Base-by-base conservation (phyloP, 129 eudicot species). In the Helianthus annuus region DNA sequence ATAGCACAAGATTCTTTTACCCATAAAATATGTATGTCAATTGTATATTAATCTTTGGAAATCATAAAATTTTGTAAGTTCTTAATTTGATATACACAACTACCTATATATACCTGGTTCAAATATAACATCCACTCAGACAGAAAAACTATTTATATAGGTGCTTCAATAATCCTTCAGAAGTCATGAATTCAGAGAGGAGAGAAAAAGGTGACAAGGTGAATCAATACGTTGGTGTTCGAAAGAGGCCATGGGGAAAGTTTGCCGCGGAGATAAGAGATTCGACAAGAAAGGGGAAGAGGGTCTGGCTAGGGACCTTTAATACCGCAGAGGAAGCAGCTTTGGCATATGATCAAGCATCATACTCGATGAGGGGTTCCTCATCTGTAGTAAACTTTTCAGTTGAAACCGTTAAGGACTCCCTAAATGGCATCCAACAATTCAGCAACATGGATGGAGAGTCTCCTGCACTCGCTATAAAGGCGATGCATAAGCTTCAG, bases 271-370 rank as follows among this genome's bases (percentile, higher is more conserved):
- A 81, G 62, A 85, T 85, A 13, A 63, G 89, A 34, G 89, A 85
- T 68, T 85, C 84, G 7, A 85, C 89, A 0, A 75, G 89, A 64
- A 69, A 82, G 6, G 89, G 89, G n/a, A 52, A 32, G 71, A 81
- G 89, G 82, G 86, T 85, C 19, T 81, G 86, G 86, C 77, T 84
- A 2, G 89, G 89, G 11, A 84, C 89, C 42, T 84, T 84, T 66
- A 66, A 74, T 27, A 84, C 78, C 3, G 86, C 79, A 34, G 89
- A 85, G 14, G 89, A 68, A 16, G 89, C 86, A 0, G 89, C 86
- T 5, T 74, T 85, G 71, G 86, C 83, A n/a, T 85, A 85, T 62
- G 89, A 85, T 73, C 89, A 85, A 64, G 89, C 89, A 34, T 81
- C 80, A 3, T 81, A 69, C 36, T 55, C 74, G n/a, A 78, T 75